phyloP scores from a whole-genome alignment of 2,329 filamentous ascomycete genomes.

The Penicillium corylophilum region DNA sequence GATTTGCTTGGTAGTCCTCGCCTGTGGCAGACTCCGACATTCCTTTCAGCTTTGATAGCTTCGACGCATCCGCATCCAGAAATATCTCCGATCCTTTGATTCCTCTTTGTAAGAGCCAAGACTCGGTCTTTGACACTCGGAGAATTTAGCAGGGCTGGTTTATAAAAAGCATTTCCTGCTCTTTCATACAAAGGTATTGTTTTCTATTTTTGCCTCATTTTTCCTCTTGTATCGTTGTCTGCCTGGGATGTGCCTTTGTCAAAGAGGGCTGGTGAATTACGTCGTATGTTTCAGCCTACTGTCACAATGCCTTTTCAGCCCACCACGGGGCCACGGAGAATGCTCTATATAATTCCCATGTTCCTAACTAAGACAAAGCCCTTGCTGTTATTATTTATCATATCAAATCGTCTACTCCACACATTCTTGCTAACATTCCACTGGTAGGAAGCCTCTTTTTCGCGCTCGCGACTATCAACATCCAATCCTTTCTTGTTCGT shows the following conservation, averaged over 20 bases:
- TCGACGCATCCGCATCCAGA: background rate
- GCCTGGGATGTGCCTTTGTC: background rate
- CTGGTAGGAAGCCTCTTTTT: constrained; percentile 16
- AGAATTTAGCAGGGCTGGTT: constrained; percentile 12
- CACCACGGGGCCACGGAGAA: background rate
- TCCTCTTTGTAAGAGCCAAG: background rate
- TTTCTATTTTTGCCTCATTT: background rate
- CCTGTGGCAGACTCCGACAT: constrained; percentile 35
- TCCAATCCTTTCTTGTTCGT: constrained; percentile 26
- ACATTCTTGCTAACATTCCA: constrained; percentile 12
- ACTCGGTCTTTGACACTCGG: background rate
- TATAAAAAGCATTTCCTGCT: constrained; percentile 5
- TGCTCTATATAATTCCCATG: background rate
- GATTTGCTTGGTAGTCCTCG: constrained; percentile 28
- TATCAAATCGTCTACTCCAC: constrained; percentile 1
- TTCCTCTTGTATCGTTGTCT: constrained; percentile 1
- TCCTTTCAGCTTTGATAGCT: constrained; percentile 20
- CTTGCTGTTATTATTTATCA: background rate
- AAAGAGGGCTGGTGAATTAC: background rate
- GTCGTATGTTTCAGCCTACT: background rate
- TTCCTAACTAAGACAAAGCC: background rate
- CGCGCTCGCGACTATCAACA: constrained; percentile 15
- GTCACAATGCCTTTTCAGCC: background rate
- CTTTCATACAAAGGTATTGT: constrained; percentile 30
- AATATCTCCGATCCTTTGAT: background rate